Percentiles rank a stretch among this genome's conserved stretches.
Conservation (phyloP, 2,329 filamentous ascomycete species). For the Claviceps lovelessii region DNA sequence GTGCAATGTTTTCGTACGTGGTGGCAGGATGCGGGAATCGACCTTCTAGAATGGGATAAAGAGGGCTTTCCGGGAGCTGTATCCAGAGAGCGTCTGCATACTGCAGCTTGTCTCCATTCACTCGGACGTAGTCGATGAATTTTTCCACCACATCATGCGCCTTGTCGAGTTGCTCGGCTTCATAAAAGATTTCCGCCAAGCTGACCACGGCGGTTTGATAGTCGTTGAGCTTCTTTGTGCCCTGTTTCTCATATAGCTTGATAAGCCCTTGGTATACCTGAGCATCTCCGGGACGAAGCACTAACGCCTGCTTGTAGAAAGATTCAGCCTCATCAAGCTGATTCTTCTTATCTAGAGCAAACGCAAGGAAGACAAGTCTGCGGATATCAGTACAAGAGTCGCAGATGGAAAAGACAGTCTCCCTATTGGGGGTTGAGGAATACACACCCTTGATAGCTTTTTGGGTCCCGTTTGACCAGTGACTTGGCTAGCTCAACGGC, state of each 20-base stretch:
- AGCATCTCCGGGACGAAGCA: slow-evolving; percentile 58
- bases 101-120: slow-evolving; percentile 56
- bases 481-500: slow-evolving; percentile 55
- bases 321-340: slow-evolving; percentile 59
- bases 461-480: slow-evolving; percentile 56
- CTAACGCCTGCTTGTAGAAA: slow-evolving; percentile 59
- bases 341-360: slow-evolving; percentile 65
- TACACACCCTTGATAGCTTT: slow-evolving; percentile 67
- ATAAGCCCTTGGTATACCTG: slow-evolving; percentile 85
- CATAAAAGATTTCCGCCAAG: slow-evolving; percentile 60
- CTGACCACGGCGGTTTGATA: slow-evolving; percentile 62
- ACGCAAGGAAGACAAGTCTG: slow-evolving; percentile 69
- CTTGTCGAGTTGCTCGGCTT: slow-evolving; percentile 48
- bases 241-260: slow-evolving; percentile 71
- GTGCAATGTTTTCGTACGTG: slow-evolving; percentile 69
- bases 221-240: slow-evolving; percentile 49
- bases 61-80: slow-evolving; percentile 62
- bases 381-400: slow-evolving; percentile 5
- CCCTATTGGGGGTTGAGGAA: no score
- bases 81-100: slow-evolving; percentile 64
- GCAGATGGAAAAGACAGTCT: background rate
- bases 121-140: slow-evolving; percentile 59
- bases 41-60: slow-evolving; percentile 75
- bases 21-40: slow-evolving; percentile 64
- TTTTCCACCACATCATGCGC: slow-evolving; percentile 61